These are phyloP conservation scores for Solanum habrochaites DNA, from an alignment of 257 asterid species.

Conservation along the genomic window DNA sequence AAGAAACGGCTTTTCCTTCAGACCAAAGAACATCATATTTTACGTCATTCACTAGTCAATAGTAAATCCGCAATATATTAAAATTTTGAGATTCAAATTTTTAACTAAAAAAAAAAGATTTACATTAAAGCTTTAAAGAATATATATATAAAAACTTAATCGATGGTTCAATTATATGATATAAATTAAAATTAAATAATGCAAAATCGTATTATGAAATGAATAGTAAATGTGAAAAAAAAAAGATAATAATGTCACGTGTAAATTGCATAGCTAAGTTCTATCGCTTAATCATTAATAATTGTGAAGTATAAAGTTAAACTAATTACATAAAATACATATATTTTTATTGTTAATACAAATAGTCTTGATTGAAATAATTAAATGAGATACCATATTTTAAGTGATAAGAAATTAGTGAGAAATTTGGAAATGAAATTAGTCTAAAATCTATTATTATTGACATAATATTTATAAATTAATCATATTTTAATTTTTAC, in stretches of 20 bases:
- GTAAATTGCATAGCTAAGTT: too few species aligned
- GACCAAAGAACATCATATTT: not conserved
- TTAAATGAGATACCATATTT: not conserved
- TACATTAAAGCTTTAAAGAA: too few species aligned
- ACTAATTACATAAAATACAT: not conserved
- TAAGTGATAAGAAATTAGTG: not conserved
- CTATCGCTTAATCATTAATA: not conserved
- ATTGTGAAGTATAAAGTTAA: not conserved
- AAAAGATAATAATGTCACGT: too few species aligned
- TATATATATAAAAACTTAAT: too few species aligned
- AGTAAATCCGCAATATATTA: not conserved
- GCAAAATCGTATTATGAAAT: too few species aligned
- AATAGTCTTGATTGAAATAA: too few species aligned
- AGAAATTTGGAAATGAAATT: not conserved
- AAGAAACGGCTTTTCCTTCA: not conserved
- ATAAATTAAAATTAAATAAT: too few species aligned
- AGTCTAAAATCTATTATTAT: not conserved
- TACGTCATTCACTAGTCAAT: not conserved
- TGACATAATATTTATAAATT: not conserved
- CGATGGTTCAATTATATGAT: not conserved
- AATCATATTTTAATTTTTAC: not conserved
- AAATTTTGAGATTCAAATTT: not conserved
- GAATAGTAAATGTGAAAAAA: not conserved
- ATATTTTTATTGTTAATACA: too few species aligned
- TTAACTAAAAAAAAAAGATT: accelerated